Percentiles rank a stretch among this genome's conserved stretches.
Conservation (phyloP, 2,329 filamentous ascomycete species). For the Cordyceps sp. region DNA sequence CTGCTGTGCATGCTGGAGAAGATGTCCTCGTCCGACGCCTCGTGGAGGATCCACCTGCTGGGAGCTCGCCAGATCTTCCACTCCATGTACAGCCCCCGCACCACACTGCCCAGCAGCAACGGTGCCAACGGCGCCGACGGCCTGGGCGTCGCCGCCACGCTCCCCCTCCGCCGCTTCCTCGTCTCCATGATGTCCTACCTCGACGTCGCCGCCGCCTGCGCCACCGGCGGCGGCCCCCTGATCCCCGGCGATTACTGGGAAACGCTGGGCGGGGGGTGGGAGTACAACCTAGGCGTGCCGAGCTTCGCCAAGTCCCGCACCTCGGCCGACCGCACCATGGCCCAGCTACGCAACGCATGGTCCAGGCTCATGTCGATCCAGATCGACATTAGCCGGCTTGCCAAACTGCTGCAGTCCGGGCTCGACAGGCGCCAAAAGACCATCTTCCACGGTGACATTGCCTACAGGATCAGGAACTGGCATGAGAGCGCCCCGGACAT, state of each 20-base stretch:
- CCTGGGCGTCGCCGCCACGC: neutral
- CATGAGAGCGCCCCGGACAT: constrained; percentile 4
- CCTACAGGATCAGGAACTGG: constrained; percentile 4
- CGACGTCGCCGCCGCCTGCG: constrained; percentile 20
- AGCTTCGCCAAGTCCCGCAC: constrained; percentile 2
- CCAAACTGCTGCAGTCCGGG: constrained; percentile 1
- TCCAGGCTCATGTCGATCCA: constrained; percentile 7
- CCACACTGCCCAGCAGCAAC: neutral
- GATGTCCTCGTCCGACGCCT: constrained; percentile 8
- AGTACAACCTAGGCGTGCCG: constrained; percentile 12
- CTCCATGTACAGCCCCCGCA: constrained; percentile 4
- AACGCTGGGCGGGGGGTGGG: constrained; percentile 18
- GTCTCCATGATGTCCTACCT: constrained; percentile 20
- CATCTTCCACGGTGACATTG: constrained; percentile 2
- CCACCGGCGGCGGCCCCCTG: constrained; percentile 17
- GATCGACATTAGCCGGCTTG: constrained; percentile 5
- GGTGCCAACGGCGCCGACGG: neutral
- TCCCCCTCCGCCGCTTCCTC: constrained; percentile 12
- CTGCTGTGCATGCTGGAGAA: constrained; percentile 6
- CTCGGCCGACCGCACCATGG: constrained; percentile 2
- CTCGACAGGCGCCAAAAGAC: constrained; percentile 1
- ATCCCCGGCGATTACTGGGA: constrained; percentile 20
- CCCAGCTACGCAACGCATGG: constrained; percentile 6
- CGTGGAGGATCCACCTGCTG: constrained; percentile 20
- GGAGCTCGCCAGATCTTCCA: constrained; percentile 20